These are phyloP conservation scores for Solanum dulcamara DNA, from an alignment of 257 asterid genomes.

Conservation along the genomic window DNA sequence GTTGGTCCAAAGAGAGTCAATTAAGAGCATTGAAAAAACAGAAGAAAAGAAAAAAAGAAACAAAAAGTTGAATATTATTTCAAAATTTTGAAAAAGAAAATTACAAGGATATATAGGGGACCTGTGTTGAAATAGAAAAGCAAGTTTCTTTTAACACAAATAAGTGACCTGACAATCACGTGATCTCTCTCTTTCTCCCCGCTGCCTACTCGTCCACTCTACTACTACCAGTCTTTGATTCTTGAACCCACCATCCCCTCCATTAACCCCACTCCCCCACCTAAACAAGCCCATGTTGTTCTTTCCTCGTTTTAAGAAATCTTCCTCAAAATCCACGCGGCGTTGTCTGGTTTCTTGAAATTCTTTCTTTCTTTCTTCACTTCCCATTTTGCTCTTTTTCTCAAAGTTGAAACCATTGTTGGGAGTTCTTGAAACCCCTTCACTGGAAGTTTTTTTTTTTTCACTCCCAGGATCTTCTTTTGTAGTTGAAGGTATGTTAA, in stretches of 20 bases:
- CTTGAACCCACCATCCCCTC: too few species aligned
- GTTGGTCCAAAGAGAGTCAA: too few species aligned
- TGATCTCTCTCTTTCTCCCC: constrained; percentile 17
- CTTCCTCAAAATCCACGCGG: constrained; percentile 13
- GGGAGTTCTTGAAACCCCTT: not conserved
- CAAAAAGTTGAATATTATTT: not conserved
- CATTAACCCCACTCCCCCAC: constrained; percentile 14
- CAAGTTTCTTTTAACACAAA: constrained; percentile 16
- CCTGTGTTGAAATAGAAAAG: constrained; percentile 18
- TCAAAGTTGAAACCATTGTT: not conserved
- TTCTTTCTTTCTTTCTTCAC: not conserved
- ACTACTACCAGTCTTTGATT: not conserved
- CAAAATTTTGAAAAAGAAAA: not conserved
- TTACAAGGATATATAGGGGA: not conserved
- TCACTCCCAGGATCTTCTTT: constrained; percentile 11
- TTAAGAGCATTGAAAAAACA: not conserved
- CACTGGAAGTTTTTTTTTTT: not conserved
- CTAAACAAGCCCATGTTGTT: not conserved
- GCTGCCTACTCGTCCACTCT: not conserved
- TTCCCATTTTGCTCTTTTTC: not conserved
- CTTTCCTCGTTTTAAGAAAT: not conserved
- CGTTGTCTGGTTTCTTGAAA: not conserved
- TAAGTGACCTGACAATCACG: constrained; percentile 61
- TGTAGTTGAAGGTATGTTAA: not conserved
- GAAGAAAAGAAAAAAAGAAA: not conserved